Base-by-base conservation (phyloP, 1,284 basidiomycete species). In the Ceratobasidium sp. region DNA sequence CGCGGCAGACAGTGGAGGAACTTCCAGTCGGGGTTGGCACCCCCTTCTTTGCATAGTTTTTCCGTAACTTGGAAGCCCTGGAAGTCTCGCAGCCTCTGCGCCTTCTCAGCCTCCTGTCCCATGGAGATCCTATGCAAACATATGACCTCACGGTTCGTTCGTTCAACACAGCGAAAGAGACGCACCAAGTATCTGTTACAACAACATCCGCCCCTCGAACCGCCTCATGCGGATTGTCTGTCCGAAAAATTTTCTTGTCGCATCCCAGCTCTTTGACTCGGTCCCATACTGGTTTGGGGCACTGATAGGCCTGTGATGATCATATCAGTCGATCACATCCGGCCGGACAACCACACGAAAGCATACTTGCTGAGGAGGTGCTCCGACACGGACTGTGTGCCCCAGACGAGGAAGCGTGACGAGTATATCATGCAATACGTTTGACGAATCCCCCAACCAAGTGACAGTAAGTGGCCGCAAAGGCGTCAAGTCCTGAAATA, bases 391-490 rank as follows among this genome's bases (percentile, higher is more conserved):
- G 59, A 99, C 84, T 77, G 92, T 87, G 85, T 97, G 96, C 0
- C 98, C 98, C 1, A 99, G 86, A 54, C 98, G 92, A 50, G 97
- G 97, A 83, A 94, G 94, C 7, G 95, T 91, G 76, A 98, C 97
- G 50, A 99, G 91, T 93, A 99, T 97, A 85, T 99, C 97, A 85
- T 99, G 96, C 78, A 98, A 88, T 73, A 99, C 96, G 84, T 99
- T 99, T 80, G 97, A 96, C 46, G 93, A 93, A 86, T 99, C 98
- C 7, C 97, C 98, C 71, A 99, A 91, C 86, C 97, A 99, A 3
- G 97, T 93, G 62, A 98, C 86, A 4, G 96, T 98, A 79, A 98
- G 88, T 0, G 92, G 90, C 0, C 86, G 89, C 23, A 94, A 85
- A 1, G 84, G 81, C 0, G 87, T 85, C 2, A 91, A 83, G 42